phyloP scores from a whole-genome alignment of 2,329 filamentous ascomycete genomes.

The Macroventuria anomochaeta region DNA sequence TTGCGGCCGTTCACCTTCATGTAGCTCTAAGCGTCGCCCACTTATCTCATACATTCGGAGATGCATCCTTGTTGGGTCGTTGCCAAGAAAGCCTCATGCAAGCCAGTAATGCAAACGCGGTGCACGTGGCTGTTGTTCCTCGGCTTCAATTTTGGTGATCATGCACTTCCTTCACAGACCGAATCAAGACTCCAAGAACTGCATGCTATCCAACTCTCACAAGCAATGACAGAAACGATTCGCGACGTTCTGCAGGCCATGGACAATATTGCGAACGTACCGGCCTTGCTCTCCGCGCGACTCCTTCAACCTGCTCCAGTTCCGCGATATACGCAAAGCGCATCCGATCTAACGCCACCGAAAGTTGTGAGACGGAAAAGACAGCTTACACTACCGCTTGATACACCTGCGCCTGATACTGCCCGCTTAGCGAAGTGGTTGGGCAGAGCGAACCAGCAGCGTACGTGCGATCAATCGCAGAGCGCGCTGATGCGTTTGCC shows the following conservation, averaged over 20 bases:
- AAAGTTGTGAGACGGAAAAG: neutral
- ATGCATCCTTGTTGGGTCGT: neutral
- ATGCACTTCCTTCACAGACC: neutral
- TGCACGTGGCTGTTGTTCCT: neutral
- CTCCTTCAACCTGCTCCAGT: neutral
- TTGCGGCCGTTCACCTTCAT: neutral
- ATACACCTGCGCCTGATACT: neutral
- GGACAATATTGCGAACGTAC: conserved; percentile 1
- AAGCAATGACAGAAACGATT: neutral
- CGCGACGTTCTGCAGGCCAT: conserved; percentile 1
- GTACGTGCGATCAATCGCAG: neutral
- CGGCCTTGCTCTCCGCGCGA: neutral
- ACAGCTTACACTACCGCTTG: neutral
- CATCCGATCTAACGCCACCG: neutral
- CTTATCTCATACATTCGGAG: neutral
- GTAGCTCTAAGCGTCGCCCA: too few species aligned
- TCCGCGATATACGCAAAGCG: neutral
- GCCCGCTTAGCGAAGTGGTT: neutral
- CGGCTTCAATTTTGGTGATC: neutral
- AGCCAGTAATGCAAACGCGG: neutral
- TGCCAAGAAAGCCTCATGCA: neutral
- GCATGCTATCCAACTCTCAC: neutral
- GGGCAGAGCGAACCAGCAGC: neutral
- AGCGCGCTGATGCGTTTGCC: neutral
- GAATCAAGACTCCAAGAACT: too few species aligned